A percentile compares a stretch with the other conserved stretches of the same genome.
Evolutionary conservation across 2,329 filamentous ascomycete species (phyloP).

Genomic region (Xylaria sp.): DNA sequence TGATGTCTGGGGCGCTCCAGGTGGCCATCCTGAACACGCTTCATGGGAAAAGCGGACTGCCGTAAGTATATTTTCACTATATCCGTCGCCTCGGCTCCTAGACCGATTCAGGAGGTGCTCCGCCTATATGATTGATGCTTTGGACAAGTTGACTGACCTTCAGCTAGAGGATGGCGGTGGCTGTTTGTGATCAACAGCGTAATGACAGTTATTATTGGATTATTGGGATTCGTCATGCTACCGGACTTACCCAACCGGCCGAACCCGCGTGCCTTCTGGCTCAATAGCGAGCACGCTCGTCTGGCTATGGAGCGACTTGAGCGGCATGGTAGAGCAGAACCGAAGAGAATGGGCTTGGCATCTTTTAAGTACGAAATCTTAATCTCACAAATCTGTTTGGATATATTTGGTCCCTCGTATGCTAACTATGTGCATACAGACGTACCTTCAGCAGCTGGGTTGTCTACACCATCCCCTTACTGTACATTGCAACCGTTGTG

Average conservation of each 20-base stretch:
- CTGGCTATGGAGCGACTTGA: conserved; percentile 48
- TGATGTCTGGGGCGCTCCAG: conserved; percentile 58
- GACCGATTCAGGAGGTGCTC: too few relatives aligned
- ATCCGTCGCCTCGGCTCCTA: too few relatives aligned
- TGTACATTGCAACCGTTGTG: conserved; percentile 50
- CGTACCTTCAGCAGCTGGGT: conserved; percentile 49
- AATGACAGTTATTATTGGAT: conserved; percentile 55
- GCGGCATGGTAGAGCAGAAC: conserved; percentile 48
- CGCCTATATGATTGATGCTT: too few relatives aligned
- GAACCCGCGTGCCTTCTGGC: conserved; percentile 49
- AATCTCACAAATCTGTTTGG: neutral
- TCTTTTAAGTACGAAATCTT: conserved; percentile 37
- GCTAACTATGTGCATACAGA: conserved; percentile 11
- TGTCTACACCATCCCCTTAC: conserved; percentile 47
- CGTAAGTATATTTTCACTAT: conserved; percentile 17
- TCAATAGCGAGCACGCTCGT: conserved; percentile 44
- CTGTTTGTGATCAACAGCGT: conserved; percentile 60
- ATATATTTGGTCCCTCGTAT: neutral
- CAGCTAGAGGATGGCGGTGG: conserved; percentile 49
- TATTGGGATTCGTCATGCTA: conserved; percentile 53
- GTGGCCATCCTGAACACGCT: conserved; percentile 56
- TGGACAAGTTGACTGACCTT: neutral
- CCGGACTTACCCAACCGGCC: conserved; percentile 47
- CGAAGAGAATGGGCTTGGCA: conserved; percentile 48
- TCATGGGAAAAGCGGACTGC: conserved; percentile 49